Evolutionary conservation across 2,329 filamentous ascomycete species (phyloP).

Genomic region (Pyricularia sp.): DNA sequence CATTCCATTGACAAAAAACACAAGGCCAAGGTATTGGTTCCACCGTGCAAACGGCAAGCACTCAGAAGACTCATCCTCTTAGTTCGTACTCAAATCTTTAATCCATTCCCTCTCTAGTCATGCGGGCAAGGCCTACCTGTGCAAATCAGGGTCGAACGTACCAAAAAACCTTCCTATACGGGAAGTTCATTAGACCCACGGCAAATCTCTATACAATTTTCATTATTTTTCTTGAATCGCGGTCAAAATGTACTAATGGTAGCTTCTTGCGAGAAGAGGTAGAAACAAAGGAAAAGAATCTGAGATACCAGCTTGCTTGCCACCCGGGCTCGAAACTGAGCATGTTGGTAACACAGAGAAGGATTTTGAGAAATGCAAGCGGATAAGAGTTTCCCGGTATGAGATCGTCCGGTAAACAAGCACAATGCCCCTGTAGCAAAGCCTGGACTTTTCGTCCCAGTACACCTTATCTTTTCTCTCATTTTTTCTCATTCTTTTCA

Average conservation of each 20-base stretch:
- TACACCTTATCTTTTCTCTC: not conserved
- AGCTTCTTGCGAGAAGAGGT: not conserved
- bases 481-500: too few species aligned
- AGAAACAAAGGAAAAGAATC: too few species aligned
- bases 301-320: not conserved
- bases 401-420: too few species aligned
- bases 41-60: too few species aligned
- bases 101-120: not conserved
- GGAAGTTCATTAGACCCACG: not conserved
- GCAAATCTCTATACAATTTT: not conserved
- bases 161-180: not conserved
- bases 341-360: not conserved
- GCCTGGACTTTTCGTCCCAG: not conserved
- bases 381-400: not conserved
- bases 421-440: not conserved
- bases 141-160: not conserved
- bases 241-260: not conserved
- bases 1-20: too few species aligned
- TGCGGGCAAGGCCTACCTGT: not conserved
- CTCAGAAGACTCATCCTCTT: too few species aligned
- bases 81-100: not conserved
- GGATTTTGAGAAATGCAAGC: not conserved
- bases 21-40: too few species aligned
- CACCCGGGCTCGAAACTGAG: too few species aligned
- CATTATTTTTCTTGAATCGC: not conserved